Evolutionary conservation across 73 alveolate species (phyloP), one percentile per base, ranked within the genome.

Genomic region (Symbiodinium pilosum): DNA sequence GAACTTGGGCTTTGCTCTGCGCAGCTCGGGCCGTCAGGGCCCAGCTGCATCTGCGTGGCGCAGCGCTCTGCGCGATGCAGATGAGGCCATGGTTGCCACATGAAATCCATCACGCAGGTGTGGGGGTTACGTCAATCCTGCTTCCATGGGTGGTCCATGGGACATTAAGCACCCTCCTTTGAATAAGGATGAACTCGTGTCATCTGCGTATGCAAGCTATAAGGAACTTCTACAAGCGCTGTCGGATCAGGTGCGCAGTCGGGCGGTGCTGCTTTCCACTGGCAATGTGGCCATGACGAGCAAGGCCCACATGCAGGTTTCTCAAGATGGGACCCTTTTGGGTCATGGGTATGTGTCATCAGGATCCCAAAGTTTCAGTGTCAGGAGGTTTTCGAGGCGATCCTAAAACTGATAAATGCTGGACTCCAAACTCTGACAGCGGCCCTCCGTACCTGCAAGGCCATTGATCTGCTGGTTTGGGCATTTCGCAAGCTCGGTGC

Each of bases 1-100:
- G 94, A 87, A 87, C 73, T 87, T 87, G 94, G 94, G 94, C 84
- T 87, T 56, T 52, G 73, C 85, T 85, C 41, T 87, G 68, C 84
- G 77, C 41, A 87, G 94, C 42, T 28, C 56, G 41, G 94, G 94
- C 68, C 43, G 56, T 11, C 16, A 44, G 64, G 20, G 21, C 68
- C 85, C 41, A 7, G 94, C 94, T 18, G 59, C 85, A 39, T 59
- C 69, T 30, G 73, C 94, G 36, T 87, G 94, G 94, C 86, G 85
- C 34, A 41, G 43, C 12, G 94, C 94, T 4, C 43, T 87, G 94
- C 32, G 43, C 81, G 28, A 39, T 20, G 93, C 34, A 43, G n/a
- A 43, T 28, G 85, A 87, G 64, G 43, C 73, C 26, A 26, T 54
- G 34, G 34, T 9, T 26, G 34, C 73, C 20, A 24, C 71, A 5